Percentiles rank a stretch among this genome's conserved stretches.
These are phyloP conservation scores for Typha latifolia DNA, from an alignment of 176 grass and related monocot species.

Conservation along the genomic window DNA sequence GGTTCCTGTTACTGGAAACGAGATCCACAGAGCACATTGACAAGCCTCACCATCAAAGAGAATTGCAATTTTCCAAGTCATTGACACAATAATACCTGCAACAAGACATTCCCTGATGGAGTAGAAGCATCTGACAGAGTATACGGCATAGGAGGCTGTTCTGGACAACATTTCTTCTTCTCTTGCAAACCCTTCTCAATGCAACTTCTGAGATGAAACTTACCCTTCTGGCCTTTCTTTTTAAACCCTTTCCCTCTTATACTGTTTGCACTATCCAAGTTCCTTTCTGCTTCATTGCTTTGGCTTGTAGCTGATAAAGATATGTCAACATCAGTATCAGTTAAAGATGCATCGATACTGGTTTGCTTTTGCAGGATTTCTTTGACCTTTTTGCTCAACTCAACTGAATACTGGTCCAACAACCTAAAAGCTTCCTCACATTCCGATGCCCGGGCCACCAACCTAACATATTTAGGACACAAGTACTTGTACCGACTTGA, in stretches of 20 bases:
- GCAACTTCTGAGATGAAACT: constrained; percentile 26
- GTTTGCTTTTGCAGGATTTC: constrained; percentile 48
- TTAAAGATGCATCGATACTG: constrained; percentile 23
- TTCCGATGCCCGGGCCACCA: constrained; percentile 50
- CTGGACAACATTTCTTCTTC: constrained; percentile 22
- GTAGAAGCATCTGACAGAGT: constrained; percentile 23
- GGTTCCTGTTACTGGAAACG: no score
- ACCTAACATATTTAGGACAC: constrained; percentile 42
- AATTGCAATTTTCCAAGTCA: background rate
- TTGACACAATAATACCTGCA: constrained; percentile 30
- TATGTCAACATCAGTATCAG: constrained; percentile 29
- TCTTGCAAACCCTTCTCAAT: constrained; percentile 35
- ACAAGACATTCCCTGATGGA: constrained; percentile 32
- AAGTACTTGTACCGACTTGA: constrained; percentile 44
- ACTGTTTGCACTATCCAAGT: constrained; percentile 21
- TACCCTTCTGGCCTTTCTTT: constrained; percentile 26
- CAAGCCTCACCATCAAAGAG: background rate
- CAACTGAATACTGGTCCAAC: constrained; percentile 37
- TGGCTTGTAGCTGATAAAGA: constrained; percentile 30
- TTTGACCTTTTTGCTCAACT: constrained; percentile 43
- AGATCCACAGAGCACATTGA: background rate
- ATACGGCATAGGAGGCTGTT: constrained; percentile 30
- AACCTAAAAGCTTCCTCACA: constrained; percentile 43
- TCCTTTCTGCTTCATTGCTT: constrained; percentile 20
- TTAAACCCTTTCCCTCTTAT: constrained; percentile 24